Base-by-base conservation (phyloP, 164 flowering plant species). In the Echeveria elegans region DNA sequence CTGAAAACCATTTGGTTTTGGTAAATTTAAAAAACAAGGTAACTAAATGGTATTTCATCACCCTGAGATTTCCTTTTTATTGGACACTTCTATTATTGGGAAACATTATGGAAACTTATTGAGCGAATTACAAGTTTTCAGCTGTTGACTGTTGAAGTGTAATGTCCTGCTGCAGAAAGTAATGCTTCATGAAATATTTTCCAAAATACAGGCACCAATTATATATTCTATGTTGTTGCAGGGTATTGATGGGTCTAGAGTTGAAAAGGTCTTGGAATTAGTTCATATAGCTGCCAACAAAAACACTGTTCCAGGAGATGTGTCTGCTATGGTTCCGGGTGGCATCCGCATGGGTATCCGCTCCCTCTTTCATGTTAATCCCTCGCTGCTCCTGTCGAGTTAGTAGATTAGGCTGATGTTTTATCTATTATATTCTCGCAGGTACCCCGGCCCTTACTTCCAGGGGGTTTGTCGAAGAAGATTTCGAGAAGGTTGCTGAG, bases 201-300 rank as follows among this genome's bases (percentile, higher is more conserved):
- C 36, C 43, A 63, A 19, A 21, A 36, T 28, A 31, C 4, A 2
- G 5, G 21, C 40, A 18, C 40, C 41, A 18, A 18, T 62, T 62
- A 62, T 30, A 6, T 62, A 12, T 19, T 16, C 19, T 18, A 18
- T 6, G 14, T 60, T 37, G 6, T 28, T 62, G 16, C 78, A 94
- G 97, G 99, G 97, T 30, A 94, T 91, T 75, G 99, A 95, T 81
- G 99, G 99, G 34, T 92, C 98, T 26, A 87, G 97, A 80, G 98
- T 92, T 53, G 99, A 95, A 70, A 92, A 95, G 82, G 96, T 95
- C 43, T 30, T 95, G 83, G 99, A 95, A 77, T 61, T 84, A 71
- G 99, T 90, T 65, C 99, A 95, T 61, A 95, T 95, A 78, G 99
- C 98, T 62, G 96, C 99, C 31, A 92, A 95, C 85, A 95, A 95